phyloP scores from a whole-genome alignment of 1,284 basidiomycete genomes.

The Coniferiporia weirii region DNA sequence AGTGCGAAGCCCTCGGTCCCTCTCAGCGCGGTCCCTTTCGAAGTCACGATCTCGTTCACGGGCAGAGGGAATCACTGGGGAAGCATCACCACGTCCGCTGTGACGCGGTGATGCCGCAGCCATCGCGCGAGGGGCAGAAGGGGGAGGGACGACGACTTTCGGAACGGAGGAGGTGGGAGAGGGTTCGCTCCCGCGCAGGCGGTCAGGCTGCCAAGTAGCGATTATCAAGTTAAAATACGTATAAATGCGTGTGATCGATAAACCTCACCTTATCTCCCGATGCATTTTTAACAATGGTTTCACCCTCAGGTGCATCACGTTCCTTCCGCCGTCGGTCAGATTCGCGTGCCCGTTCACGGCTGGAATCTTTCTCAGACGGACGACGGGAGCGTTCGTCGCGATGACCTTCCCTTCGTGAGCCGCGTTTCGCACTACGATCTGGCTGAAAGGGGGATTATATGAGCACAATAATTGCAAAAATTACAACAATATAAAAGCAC shows the following conservation, averaged over 20 bases:
- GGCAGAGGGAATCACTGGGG: conserved; percentile 35
- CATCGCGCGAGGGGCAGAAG: conserved; percentile 72
- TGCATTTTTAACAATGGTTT: conserved; percentile 34
- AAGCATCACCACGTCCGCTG: conserved; percentile 18
- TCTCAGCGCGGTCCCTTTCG: conserved; percentile 8
- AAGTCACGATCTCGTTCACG: conserved; percentile 33
- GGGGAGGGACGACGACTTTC: conserved; percentile 29
- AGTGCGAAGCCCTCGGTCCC: background rate
- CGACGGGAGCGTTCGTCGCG: conserved; percentile 66
- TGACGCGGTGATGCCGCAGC: conserved; percentile 20
- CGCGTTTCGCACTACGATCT: conserved; percentile 66
- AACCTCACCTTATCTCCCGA: conserved; percentile 52
- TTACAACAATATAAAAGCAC: conserved; percentile 28
- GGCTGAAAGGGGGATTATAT: conserved; percentile 35
- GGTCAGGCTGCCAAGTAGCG: conserved; percentile 9
- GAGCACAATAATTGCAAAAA: background rate
- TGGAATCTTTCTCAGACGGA: conserved; percentile 59
- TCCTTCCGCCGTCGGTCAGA: conserved; percentile 59
- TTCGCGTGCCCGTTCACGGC: conserved; percentile 38
- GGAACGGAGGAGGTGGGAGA: background rate
- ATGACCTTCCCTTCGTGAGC: conserved; percentile 68
- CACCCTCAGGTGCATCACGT: conserved; percentile 45
- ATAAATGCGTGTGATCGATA: background rate
- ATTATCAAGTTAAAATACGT: background rate
- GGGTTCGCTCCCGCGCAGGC: conserved; percentile 12